Base-by-base conservation (phyloP, 768 basidiomycete species). In the Psilocybe cubensis region DNA sequence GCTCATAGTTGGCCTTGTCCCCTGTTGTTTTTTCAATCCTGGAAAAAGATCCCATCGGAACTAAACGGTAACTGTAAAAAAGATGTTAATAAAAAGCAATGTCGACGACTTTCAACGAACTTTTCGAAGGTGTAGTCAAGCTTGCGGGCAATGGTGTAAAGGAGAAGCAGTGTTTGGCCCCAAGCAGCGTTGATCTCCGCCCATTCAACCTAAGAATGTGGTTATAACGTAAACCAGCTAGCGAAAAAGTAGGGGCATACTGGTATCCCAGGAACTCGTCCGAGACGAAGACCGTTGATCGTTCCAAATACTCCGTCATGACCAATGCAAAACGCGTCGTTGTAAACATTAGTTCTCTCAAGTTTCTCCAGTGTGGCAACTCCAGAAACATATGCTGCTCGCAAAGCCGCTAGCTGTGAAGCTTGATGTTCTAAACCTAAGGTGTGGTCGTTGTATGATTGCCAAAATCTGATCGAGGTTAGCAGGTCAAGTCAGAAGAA, bases 181-280 rank as follows among this genome's bases (percentile, higher is more conserved):
- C 96, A 97, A 17, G 97, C 97, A 10, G 97, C 97, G 68, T 98
- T 98, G 70, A 98, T 95, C 74, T 99, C 97, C 2, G 93, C 85
- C 96, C 96, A 99, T 68, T 98, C 97, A 27, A 98, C 96, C 87
- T 93, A 60, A 8, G 57, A 33, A 41, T 12, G 54, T 63, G 48
- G 56, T 57, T 52, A 67, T 56, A 27, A 41, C 42, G 50, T 29
- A 47, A 23, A 27, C 28, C 35, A 25, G 35, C 57, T 56, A 35
- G n/a, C 24, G 14, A 7, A 44, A 31, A 43, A 6, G 20, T 43
- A 49, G 17, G 47, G 23, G 76, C 86, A 40, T 69, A 92, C 92
- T n/a, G 86, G 87, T 44, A 91, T 87, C 25, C 87, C 86, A 42
- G 91, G 86, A 9, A 96, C 87, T 60, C 96, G 85, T 3, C 97